phyloP scores from a whole-genome alignment of 2,329 filamentous ascomycete genomes.

The Pseudogymnoascus sp. region DNA sequence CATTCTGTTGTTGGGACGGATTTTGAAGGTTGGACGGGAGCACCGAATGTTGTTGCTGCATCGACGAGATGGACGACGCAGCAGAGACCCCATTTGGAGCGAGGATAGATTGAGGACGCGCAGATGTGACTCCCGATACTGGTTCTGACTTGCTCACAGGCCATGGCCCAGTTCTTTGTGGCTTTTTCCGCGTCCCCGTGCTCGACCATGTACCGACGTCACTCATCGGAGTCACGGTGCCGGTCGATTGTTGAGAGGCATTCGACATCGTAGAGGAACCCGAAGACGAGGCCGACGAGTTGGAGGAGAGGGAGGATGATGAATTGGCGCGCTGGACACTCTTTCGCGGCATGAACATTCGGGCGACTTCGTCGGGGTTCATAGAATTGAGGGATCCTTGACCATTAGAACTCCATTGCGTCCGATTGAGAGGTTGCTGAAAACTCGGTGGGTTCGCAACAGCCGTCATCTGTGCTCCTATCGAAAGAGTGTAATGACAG shows the following conservation, averaged over 20 bases:
- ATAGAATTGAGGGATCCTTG: constrained; percentile 60
- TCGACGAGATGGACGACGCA: constrained; percentile 54
- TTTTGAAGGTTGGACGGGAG: constrained; percentile 66
- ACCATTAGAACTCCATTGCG: constrained; percentile 59
- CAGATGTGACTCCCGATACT: constrained; percentile 53
- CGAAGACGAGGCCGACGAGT: constrained; percentile 49
- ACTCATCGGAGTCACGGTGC: constrained; percentile 32
- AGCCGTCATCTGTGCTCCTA: constrained; percentile 49
- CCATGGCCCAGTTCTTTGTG: constrained; percentile 48
- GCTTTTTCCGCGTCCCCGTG: constrained; percentile 41
- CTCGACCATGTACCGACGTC: constrained; percentile 23
- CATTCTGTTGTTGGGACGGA: constrained; percentile 50
- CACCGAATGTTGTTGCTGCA: constrained; percentile 54
- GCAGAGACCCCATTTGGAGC: constrained; percentile 52
- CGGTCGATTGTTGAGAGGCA: constrained; percentile 55
- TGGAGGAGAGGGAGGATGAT: constrained; percentile 74
- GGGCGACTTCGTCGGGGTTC: constrained; percentile 76
- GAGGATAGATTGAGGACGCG: constrained; percentile 54
- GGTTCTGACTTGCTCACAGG: constrained; percentile 59
- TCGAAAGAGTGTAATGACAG: constrained; percentile 10
- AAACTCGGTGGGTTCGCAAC: constrained; percentile 60
- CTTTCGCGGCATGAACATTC: constrained; percentile 87
- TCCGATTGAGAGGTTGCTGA: constrained; percentile 50
- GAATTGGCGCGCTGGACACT: constrained; percentile 81
- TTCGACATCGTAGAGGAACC: constrained; percentile 52